These are phyloP conservation scores for Cladosporium sp. DNA, from an alignment of 2,329 filamentous ascomycete species.

Conservation along the genomic window DNA sequence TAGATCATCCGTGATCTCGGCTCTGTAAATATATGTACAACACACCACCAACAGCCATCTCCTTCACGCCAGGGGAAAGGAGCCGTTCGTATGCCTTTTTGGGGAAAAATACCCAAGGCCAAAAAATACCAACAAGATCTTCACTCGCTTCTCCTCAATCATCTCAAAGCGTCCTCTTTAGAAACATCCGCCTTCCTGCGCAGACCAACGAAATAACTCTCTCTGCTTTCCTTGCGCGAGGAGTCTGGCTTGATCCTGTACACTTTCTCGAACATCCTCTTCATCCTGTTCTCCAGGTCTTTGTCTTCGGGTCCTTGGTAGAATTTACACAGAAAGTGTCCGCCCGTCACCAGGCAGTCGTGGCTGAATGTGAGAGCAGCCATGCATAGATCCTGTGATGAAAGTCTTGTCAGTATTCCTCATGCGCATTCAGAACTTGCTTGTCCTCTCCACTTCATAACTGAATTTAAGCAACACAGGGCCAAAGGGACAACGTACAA, in stretches of 20 bases:
- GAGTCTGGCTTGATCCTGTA: slow-evolving; percentile 86
- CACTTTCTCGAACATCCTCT: slow-evolving; percentile 72
- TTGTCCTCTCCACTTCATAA: no score
- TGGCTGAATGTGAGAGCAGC: slow-evolving; percentile 81
- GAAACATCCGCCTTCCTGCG: slow-evolving; percentile 55
- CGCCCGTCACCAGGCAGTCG: slow-evolving; percentile 74
- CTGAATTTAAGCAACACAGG: no score
- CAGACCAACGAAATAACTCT: slow-evolving; percentile 80
- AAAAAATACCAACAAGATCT: neutral
- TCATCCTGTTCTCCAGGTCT: slow-evolving; percentile 67
- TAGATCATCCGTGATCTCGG: neutral
- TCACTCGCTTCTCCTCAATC: no score
- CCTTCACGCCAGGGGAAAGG: neutral
- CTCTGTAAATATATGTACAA: neutral
- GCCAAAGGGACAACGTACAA: slow-evolving; percentile 57
- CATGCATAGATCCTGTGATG: slow-evolving; percentile 72
- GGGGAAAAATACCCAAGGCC: neutral
- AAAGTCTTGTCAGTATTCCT: neutral
- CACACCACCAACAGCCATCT: neutral
- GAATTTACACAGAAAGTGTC: slow-evolving; percentile 96
- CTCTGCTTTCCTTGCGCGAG: slow-evolving; percentile 68
- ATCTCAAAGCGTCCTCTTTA: slow-evolving; percentile 42
- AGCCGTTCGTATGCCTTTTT: no score
- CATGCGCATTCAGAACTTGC: neutral
- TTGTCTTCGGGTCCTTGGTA: slow-evolving; percentile 90